These are phyloP conservation scores for Huntiella omanensis DNA, from an alignment of 2,329 filamentous ascomycete genomes.

Conservation along the genomic window DNA sequence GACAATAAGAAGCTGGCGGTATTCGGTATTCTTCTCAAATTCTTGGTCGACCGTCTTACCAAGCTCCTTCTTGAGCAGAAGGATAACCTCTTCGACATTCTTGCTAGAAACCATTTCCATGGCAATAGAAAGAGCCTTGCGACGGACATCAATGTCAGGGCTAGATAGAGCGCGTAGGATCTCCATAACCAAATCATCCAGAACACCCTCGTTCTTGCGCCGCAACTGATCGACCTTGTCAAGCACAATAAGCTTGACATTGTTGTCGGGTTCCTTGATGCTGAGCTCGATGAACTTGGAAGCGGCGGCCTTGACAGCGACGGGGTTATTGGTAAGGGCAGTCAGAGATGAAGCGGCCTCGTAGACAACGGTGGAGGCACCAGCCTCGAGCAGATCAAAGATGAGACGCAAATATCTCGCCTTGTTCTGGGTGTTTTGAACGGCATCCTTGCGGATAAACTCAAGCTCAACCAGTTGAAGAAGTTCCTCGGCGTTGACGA, in stretches of 20 bases:
- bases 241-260: conserved; percentile 94
- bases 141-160: conserved; percentile 85
- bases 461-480: conserved; percentile 86
- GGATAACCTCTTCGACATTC: conserved; percentile 93
- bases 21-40: conserved; percentile 95
- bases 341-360: conserved; percentile 93
- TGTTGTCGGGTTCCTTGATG: conserved; percentile 97
- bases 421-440: conserved; percentile 89
- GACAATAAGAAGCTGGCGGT: conserved; percentile 86
- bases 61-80: conserved; percentile 91
- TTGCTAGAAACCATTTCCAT: conserved; percentile 98
- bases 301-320: conserved; percentile 91
- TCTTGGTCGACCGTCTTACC: conserved; percentile 96
- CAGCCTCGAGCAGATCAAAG: conserved; percentile 87
- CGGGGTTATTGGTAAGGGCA: conserved; percentile 83
- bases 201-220: conserved; percentile 71
- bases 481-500: conserved; percentile 85
- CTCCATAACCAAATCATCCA: conserved; percentile 94
- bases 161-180: conserved; percentile 87
- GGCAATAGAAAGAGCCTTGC: conserved; percentile 75
- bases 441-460: conserved; percentile 95
- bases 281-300: conserved; percentile 91
- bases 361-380: conserved; percentile 86
- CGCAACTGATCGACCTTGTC: conserved; percentile 81
- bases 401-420: conserved; percentile 85